Evolutionary conservation across 768 basidiomycete species (phyloP).

Genomic region (Termitomyces sp.): DNA sequence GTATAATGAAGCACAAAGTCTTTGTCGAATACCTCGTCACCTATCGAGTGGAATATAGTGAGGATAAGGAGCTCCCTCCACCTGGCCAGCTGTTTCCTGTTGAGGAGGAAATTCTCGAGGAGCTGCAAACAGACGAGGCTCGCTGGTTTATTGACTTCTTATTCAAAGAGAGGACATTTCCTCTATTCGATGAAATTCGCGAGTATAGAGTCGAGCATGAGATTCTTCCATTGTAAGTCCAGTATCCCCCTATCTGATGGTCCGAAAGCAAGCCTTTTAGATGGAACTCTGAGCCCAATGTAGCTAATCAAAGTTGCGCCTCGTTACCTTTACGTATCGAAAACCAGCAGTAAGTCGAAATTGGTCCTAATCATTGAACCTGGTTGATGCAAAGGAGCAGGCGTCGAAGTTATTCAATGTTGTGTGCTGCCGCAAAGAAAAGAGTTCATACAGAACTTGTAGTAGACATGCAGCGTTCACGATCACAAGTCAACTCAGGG

Average conservation of each 20-base stretch:
- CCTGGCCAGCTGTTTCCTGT: neutral
- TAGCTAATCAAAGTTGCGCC: neutral
- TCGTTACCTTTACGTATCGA: neutral
- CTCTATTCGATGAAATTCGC: neutral
- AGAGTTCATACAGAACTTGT: neutral
- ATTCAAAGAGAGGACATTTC: neutral
- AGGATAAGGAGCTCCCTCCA: neutral
- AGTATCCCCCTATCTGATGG: no score
- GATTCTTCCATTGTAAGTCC: neutral
- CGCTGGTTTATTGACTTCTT: neutral
- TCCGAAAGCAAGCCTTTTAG: no score
- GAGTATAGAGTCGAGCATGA: neutral
- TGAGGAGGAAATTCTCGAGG: neutral
- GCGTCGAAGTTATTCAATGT: neutral
- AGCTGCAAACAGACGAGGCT: neutral
- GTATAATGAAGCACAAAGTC: neutral
- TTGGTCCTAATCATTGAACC: neutral
- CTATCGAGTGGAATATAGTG: neutral
- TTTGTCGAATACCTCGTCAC: neutral
- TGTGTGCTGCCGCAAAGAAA: neutral
- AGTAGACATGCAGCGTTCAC: neutral
- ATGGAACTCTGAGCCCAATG: neutral
- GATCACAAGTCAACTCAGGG: no score
- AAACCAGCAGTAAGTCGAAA: neutral
- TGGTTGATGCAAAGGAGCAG: neutral